Evolutionary conservation across 169 alveolate species (phyloP).

Genomic region (Plasmodium cynomolgi): DNA sequence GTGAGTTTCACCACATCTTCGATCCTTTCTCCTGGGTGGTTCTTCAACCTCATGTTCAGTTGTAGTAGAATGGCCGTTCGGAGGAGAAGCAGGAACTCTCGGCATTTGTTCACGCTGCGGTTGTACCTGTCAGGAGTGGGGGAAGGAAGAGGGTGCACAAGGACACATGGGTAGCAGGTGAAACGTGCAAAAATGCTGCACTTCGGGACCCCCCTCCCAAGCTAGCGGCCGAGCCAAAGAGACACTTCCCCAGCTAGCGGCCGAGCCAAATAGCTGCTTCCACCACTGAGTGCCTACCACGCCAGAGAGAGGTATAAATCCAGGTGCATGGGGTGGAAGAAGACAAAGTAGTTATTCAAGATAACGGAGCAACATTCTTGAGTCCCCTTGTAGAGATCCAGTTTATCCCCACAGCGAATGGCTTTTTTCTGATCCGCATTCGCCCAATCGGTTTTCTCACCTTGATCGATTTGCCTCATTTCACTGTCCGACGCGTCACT

Average conservation of each 20-base stretch:
- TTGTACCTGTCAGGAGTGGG: constrained; percentile 20
- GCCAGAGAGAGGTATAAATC: constrained; percentile 57
- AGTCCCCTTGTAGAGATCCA: constrained; percentile 40
- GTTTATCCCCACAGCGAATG: not conserved
- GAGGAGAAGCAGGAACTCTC: constrained; percentile 20
- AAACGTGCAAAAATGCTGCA: not conserved
- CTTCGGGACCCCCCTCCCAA: not conserved
- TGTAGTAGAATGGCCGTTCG: constrained; percentile 17
- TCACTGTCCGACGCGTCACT: not conserved
- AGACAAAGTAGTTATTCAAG: constrained; percentile 35
- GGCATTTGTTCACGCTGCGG: constrained; percentile 7
- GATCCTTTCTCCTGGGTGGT: not conserved
- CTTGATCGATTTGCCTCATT: not conserved
- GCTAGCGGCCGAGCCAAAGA: no score
- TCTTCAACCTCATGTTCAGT: constrained; percentile 32
- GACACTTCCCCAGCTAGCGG: no score
- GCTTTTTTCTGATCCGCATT: not conserved
- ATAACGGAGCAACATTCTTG: constrained; percentile 30
- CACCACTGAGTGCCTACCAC: constrained; percentile 16
- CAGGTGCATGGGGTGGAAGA: constrained; percentile 40
- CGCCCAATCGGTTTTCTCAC: not conserved
- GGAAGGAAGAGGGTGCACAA: not conserved
- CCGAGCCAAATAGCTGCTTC: not conserved
- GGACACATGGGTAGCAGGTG: not conserved
- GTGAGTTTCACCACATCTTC: constrained; percentile 13